Conservation (phyloP, 257 asterid genomes). For the Scutellaria barbata region DNA sequence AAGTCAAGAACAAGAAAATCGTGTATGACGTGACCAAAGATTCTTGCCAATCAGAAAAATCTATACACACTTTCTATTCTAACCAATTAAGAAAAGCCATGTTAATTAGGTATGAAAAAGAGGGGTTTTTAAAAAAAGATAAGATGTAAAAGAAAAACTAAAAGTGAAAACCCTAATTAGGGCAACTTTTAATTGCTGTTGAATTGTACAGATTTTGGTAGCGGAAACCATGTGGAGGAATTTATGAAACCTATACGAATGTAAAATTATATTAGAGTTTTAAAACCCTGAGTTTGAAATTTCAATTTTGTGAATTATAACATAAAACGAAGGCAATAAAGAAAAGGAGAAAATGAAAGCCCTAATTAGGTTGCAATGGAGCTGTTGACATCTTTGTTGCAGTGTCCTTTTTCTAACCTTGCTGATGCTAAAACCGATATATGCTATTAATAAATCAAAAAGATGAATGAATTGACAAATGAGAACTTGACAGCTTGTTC, state of each 20-base stretch:
- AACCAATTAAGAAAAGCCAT: constrained; percentile 34
- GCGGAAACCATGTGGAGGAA: constrained; percentile 1
- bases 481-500: constrained; percentile 56
- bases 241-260: background rate
- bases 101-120: constrained; percentile 14
- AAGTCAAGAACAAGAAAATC: constrained; percentile 64
- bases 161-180: constrained; percentile 51
- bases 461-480: constrained; percentile 45
- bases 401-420: constrained; percentile 39
- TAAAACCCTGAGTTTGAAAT: constrained; percentile 26
- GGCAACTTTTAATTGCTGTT: constrained; percentile 28
- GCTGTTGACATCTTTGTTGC: constrained; percentile 40
- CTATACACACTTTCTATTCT: constrained; percentile 37
- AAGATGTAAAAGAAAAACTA: background rate
- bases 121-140: background rate
- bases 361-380: constrained; percentile 40
- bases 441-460: constrained; percentile 39
- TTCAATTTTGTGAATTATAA: background rate
- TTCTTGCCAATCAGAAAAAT: constrained; percentile 53
- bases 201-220: background rate
- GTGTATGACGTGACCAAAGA: constrained; percentile 75
- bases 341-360: constrained; percentile 12
- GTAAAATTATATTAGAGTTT: background rate
- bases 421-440: constrained; percentile 37
- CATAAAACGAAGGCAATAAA: background rate